Evolutionary conservation across 2,329 filamentous ascomycete species (phyloP).

Genomic region (Pseudogymnoascus sp.): DNA sequence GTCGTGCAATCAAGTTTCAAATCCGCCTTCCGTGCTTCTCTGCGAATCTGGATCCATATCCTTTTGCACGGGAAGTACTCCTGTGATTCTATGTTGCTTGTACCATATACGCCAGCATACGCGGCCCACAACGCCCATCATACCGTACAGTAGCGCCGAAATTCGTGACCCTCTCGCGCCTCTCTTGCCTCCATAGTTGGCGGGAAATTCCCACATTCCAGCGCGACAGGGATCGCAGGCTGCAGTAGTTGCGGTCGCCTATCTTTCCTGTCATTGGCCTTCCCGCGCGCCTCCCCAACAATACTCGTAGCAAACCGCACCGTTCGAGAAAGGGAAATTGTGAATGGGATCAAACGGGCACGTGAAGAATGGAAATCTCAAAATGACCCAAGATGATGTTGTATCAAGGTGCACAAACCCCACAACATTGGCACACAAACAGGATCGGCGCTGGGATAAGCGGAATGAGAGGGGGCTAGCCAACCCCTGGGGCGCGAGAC

Average conservation of each 20-base stretch:
- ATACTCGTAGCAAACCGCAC: background rate
- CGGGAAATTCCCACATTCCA: slow-evolving; percentile 1
- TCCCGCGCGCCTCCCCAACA: background rate
- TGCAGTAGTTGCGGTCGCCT: slow-evolving; percentile 1
- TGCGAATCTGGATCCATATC: background rate
- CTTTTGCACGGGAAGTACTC: background rate
- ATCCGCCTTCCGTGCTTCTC: background rate
- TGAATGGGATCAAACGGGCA: background rate
- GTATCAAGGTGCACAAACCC: background rate
- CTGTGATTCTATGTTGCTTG: background rate
- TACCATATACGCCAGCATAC: background rate
- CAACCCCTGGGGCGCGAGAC: background rate
- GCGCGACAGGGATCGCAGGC: slow-evolving; percentile 5
- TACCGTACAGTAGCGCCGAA: background rate
- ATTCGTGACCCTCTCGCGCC: background rate
- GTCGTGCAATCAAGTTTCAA: background rate
- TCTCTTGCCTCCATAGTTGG: background rate
- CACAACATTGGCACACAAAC: background rate
- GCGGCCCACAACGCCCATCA: slow-evolving; percentile 1
- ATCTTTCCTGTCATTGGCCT: slow-evolving; percentile 2
- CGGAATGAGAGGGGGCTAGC: background rate
- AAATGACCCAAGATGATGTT: background rate
- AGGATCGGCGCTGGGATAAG: slow-evolving; percentile 5
- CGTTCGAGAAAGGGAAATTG: background rate
- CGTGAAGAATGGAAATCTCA: background rate